phyloP scores from a whole-genome alignment of 2,329 filamentous ascomycete species.

The Cryphonectria nitschkei region DNA sequence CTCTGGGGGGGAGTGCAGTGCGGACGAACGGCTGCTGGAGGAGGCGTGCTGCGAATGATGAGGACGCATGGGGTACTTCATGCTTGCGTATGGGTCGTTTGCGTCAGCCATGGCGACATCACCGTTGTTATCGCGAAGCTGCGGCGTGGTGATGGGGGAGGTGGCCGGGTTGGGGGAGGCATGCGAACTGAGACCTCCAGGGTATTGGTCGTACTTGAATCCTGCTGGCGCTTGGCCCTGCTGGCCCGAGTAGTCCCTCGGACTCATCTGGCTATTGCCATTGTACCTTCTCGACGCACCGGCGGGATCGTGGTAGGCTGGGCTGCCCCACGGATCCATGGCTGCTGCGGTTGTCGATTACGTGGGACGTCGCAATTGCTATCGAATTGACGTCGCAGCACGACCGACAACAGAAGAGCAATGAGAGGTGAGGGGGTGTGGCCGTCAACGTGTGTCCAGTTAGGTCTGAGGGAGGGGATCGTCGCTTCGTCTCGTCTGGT shows the following conservation, averaged over 20 bases:
- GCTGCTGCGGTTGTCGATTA: conserved; percentile 34
- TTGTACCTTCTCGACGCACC: conserved; percentile 68
- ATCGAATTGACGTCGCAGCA: conserved; percentile 24
- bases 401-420: neutral
- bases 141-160: conserved; percentile 61
- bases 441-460: neutral
- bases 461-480: conserved; percentile 10
- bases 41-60: conserved; percentile 76
- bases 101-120: conserved; percentile 87
- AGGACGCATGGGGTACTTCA: conserved; percentile 83
- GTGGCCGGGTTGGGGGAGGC: conserved; percentile 52
- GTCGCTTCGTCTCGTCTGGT: conserved; percentile 3
- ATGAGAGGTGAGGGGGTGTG: neutral
- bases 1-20: conserved; percentile 74
- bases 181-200: conserved; percentile 47
- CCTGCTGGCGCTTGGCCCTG: conserved; percentile 51
- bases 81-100: conserved; percentile 78
- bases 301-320: conserved; percentile 67
- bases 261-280: conserved; percentile 43
- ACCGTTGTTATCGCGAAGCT: conserved; percentile 71
- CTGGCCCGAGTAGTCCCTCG: conserved; percentile 32
- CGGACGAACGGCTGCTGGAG: conserved; percentile 50
- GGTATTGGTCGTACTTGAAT: conserved; percentile 72
- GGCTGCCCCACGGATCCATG: conserved; percentile 62
- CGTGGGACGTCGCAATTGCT: conserved; percentile 26